These are phyloP conservation scores for Dimargaris verticillata DNA, from an alignment of 192 early-diverging fungal species.

Conservation along the genomic window DNA sequence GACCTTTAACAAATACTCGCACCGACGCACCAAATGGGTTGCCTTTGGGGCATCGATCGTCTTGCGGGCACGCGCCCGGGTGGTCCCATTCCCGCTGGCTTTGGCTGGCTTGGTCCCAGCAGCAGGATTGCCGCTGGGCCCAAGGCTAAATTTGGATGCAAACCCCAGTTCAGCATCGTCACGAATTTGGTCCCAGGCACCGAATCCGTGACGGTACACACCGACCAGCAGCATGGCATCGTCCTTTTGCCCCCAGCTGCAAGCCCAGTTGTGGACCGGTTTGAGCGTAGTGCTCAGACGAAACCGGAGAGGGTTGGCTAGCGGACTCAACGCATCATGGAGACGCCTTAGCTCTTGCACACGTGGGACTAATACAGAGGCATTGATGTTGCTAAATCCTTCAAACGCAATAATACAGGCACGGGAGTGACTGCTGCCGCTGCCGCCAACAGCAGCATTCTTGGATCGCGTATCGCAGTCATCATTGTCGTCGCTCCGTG, in stretches of 20 bases:
- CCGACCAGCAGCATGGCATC: constrained; percentile 94
- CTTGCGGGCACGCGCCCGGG: constrained; percentile 17
- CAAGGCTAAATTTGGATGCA: constrained; percentile 71
- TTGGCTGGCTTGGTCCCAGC: neutral
- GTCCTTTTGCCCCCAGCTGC: constrained; percentile 76
- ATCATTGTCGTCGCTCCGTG: constrained; percentile 14
- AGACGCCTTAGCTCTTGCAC: constrained; percentile 57
- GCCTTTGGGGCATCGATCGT: constrained; percentile 54
- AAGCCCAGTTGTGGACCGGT: constrained; percentile 68
- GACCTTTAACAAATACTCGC: constrained; percentile 78
- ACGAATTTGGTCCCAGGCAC: constrained; percentile 75
- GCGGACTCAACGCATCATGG: constrained; percentile 34
- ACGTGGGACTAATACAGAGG: constrained; percentile 57
- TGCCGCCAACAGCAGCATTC: no score
- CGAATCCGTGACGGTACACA: constrained; percentile 85
- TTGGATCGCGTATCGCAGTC: constrained; percentile 17
- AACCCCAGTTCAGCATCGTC: constrained; percentile 65
- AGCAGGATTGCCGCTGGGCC: neutral
- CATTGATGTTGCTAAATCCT: constrained; percentile 72
- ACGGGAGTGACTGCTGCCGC: constrained; percentile 31
- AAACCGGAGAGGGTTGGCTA: constrained; percentile 49
- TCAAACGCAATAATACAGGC: constrained; percentile 61
- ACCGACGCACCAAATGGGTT: constrained; percentile 69
- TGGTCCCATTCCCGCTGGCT: neutral
- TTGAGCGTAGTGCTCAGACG: constrained; percentile 65